phyloP scores from a whole-genome alignment of 768 basidiomycete species.

The Cystofilobasidium bisporidii region DNA sequence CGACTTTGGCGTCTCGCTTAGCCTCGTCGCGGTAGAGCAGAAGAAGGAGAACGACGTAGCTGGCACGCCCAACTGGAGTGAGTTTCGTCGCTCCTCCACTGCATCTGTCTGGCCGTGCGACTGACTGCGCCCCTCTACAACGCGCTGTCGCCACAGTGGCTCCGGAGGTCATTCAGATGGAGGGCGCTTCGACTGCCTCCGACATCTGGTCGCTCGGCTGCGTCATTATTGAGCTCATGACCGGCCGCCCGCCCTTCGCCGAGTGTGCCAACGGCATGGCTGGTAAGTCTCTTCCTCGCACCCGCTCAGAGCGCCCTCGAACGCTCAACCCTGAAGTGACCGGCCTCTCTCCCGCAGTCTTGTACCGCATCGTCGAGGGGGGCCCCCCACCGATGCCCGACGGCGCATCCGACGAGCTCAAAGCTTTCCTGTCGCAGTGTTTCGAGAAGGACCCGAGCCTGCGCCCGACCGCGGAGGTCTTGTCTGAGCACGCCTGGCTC shows the following conservation, averaged over 20 bases:
- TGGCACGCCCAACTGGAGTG: slow-evolving; percentile 94
- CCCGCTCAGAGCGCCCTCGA: no score
- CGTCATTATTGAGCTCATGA: slow-evolving; percentile 86
- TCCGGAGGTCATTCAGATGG: slow-evolving; percentile 90
- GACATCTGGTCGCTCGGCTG: slow-evolving; percentile 96
- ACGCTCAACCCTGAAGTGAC: no score
- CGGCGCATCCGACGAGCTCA: slow-evolving; percentile 61
- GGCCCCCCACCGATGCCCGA: slow-evolving; percentile 76
- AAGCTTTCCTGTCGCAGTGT: slow-evolving; percentile 73
- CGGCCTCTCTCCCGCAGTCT: slow-evolving; percentile 49
- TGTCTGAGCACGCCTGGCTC: slow-evolving; percentile 89
- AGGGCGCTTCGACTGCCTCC: slow-evolving; percentile 82
- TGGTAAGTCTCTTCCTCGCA: no score
- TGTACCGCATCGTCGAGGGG: slow-evolving; percentile 97
- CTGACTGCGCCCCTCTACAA: not conserved
- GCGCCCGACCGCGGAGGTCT: slow-evolving; percentile 71
- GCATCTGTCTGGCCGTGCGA: no score
- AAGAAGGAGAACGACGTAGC: slow-evolving; percentile 51
- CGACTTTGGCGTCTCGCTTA: slow-evolving; percentile 95
- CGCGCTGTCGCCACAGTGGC: slow-evolving; percentile 52
- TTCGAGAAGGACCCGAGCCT: slow-evolving; percentile 76
- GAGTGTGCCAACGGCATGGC: slow-evolving; percentile 85
- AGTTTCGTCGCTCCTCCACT: slow-evolving; percentile 29
- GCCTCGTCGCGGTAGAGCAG: slow-evolving; percentile 69
- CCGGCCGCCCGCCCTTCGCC: slow-evolving; percentile 82